Conservation (phyloP, 306 rosid species). For the Vicia villosa region DNA sequence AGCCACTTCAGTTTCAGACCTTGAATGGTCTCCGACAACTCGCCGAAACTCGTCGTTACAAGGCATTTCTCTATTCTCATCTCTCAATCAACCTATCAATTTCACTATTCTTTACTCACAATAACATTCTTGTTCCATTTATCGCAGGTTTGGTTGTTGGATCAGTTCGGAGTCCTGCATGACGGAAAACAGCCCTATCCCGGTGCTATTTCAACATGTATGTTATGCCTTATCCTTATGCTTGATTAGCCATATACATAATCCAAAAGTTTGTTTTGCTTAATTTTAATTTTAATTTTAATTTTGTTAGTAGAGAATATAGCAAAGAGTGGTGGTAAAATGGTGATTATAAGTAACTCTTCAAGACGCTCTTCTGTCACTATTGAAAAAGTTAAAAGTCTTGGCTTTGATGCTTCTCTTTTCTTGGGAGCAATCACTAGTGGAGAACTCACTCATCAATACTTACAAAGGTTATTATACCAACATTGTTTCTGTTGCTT, state of each 20-base stretch:
- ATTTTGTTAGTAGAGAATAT: conserved; percentile 66
- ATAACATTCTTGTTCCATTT: neutral
- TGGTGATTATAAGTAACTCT: conserved; percentile 95
- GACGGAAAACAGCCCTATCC: conserved; percentile 97
- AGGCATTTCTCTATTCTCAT: conserved; percentile 43
- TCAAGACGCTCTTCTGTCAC: conserved; percentile 85
- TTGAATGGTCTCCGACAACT: conserved; percentile 70
- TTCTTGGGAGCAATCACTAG: conserved; percentile 88
- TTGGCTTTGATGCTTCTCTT: conserved; percentile 87
- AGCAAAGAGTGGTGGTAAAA: conserved; percentile 77
- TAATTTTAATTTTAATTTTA: neutral
- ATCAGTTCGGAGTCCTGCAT: conserved; percentile 95
- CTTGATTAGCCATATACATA: neutral
- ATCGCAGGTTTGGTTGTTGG: conserved; percentile 85
- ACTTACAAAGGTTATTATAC: conserved; percentile 62
- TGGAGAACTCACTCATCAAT: conserved; percentile 85
- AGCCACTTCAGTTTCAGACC: conserved; percentile 56
- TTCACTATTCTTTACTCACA: neutral
- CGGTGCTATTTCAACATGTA: conserved; percentile 76
- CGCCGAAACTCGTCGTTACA: conserved; percentile 67
- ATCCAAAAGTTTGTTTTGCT: neutral
- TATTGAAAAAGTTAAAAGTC: conserved; percentile 72
- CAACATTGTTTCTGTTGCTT: neutral
- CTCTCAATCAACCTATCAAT: neutral
- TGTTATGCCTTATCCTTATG: conserved; percentile 1